Evolutionary conservation across 73 alveolate species (phyloP).

Genomic region (Paramecium tetraurelia): DNA sequence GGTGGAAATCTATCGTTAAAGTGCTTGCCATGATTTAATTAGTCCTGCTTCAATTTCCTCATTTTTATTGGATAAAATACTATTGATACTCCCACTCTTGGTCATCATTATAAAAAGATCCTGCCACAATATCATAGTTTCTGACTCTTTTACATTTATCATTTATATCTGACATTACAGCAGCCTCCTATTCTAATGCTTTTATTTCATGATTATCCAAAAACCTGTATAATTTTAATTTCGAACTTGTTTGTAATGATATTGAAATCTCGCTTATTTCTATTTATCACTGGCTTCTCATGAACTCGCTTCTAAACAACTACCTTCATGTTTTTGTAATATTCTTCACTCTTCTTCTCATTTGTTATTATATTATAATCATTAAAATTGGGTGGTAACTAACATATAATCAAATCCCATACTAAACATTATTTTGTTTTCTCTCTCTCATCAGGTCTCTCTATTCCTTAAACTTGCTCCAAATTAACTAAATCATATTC

Average conservation of each 20-base stretch:
- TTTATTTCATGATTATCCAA: background rate
- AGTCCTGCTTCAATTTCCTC: background rate
- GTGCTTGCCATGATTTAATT: constrained; percentile 10
- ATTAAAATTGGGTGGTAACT: constrained; percentile 37
- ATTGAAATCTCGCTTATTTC: constrained; percentile 35
- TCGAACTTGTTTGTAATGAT: background rate
- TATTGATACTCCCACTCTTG: background rate
- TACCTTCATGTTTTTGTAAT: background rate
- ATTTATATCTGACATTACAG: background rate
- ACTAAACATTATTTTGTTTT: background rate
- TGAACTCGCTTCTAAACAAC: background rate
- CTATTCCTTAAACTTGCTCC: background rate
- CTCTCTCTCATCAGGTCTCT: constrained; percentile 28
- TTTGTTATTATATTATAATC: constrained; percentile 29
- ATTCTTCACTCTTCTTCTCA: constrained; percentile 25
- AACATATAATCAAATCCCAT: background rate
- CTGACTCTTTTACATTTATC: background rate
- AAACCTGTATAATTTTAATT: background rate
- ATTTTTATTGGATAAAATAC: background rate
- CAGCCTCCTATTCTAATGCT: background rate
- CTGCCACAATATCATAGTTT: background rate
- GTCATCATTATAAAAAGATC: background rate
- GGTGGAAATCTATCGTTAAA: constrained; percentile 43
- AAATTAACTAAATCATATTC: constrained; percentile 18
- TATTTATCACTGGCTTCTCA: background rate